These are phyloP conservation scores for Thelonectria blattea DNA, from an alignment of 2,329 filamentous ascomycete genomes.

Conservation along the genomic window DNA sequence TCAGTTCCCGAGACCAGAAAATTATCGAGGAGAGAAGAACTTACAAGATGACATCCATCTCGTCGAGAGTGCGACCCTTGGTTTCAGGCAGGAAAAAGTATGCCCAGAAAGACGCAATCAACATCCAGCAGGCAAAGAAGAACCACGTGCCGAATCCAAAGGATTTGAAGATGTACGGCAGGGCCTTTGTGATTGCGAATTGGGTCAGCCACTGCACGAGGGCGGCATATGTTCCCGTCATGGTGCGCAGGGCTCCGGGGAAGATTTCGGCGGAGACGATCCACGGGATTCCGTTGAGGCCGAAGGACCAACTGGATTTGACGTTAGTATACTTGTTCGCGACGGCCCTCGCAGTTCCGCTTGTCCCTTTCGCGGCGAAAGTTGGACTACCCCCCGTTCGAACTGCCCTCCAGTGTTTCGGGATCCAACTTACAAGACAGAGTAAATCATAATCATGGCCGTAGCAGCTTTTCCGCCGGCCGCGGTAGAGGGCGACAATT, in stretches of 20 bases:
- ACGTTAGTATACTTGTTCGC: background rate
- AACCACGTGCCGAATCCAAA: conserved; percentile 60
- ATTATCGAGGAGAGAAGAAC: background rate
- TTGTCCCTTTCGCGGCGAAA: no score
- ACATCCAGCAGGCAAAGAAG: conserved; percentile 61
- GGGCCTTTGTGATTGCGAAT: conserved; percentile 51
- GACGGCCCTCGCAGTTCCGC: no score
- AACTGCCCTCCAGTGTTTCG: no score
- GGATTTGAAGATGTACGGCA: conserved; percentile 52
- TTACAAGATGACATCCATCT: conserved; percentile 53
- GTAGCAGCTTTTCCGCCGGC: conserved; percentile 59
- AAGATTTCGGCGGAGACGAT: conserved; percentile 54
- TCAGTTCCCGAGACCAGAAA: background rate
- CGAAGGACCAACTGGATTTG: conserved; percentile 47
- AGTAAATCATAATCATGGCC: conserved; percentile 61
- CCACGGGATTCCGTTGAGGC: conserved; percentile 54
- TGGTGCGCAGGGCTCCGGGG: conserved; percentile 49
- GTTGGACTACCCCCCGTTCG: no score
- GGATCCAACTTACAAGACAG: conserved; percentile 51
- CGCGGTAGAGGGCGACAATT: conserved; percentile 48
- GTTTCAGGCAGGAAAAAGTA: conserved; percentile 62
- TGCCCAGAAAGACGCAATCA: conserved; percentile 54
- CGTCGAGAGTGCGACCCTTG: conserved; percentile 59
- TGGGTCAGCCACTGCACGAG: conserved; percentile 51
- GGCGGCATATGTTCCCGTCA: conserved; percentile 50